phyloP scores from a whole-genome alignment of 371 early-diverging fungal species.

The Phascolomyces articulosus region DNA sequence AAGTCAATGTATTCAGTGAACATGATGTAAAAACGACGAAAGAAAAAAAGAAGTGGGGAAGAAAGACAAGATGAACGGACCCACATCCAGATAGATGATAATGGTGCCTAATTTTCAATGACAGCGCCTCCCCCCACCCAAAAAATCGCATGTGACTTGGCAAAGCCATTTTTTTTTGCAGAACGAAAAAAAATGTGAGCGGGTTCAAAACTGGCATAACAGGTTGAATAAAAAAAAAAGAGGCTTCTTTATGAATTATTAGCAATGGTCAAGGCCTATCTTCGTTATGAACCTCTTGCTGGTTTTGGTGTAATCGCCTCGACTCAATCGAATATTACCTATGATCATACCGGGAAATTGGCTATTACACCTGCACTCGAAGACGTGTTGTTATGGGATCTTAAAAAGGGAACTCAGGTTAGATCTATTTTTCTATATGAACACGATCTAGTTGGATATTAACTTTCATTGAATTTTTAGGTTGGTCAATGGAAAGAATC shows the following conservation, averaged over 20 bases:
- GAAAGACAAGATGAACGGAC: too few relatives aligned
- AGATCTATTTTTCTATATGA: constrained; percentile 12
- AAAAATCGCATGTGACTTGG: background rate
- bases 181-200: background rate
- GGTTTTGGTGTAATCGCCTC: constrained; percentile 88
- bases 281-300: constrained; percentile 80
- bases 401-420: constrained; percentile 81
- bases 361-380: constrained; percentile 86
- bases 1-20: constrained; percentile 54
- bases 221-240: background rate
- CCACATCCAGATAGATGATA: background rate
- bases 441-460: too few relatives aligned
- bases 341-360: constrained; percentile 69
- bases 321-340: constrained; percentile 68
- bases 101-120: background rate
- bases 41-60: background rate
- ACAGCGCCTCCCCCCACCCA: background rate
- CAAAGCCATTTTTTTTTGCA: background rate
- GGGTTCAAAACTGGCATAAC: background rate
- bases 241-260: background rate
- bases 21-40: background rate
- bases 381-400: constrained; percentile 84
- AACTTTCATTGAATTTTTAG: too few relatives aligned
- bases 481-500: constrained; percentile 74
- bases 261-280: constrained; percentile 77